These are phyloP conservation scores for Trichocomaceae sp. DNA, from an alignment of 2,329 filamentous ascomycete species.

Conservation along the genomic window DNA sequence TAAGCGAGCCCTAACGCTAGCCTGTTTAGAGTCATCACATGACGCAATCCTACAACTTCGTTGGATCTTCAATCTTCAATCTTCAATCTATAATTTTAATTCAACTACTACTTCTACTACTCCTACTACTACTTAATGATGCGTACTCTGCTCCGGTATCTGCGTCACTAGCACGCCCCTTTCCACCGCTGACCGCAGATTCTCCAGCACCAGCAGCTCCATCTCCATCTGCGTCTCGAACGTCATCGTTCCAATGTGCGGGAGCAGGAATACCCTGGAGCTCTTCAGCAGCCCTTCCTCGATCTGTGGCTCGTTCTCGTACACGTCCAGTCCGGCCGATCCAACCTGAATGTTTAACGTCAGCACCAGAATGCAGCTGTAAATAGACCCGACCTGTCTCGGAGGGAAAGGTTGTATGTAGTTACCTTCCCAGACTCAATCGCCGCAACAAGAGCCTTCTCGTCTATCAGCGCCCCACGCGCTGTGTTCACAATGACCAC, in stretches of 20 bases:
- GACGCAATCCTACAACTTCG: not conserved
- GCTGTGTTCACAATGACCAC: slow-evolving; percentile 42
- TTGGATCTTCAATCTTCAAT: no score
- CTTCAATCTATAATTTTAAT: no score
- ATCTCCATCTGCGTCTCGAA: slow-evolving; percentile 57
- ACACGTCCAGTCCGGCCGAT: slow-evolving; percentile 43
- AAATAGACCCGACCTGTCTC: not conserved
- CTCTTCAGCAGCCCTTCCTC: slow-evolving; percentile 44
- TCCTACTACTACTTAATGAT: no score
- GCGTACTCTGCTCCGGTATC: slow-evolving; percentile 55
- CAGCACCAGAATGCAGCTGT: not conserved
- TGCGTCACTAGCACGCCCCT: slow-evolving; percentile 54
- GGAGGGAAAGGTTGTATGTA: no score
- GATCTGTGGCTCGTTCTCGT: slow-evolving; percentile 41
- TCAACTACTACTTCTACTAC: no score
- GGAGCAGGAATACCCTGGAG: slow-evolving; percentile 47
- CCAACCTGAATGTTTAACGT: slow-evolving; percentile 25
- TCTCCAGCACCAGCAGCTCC: slow-evolving; percentile 54
- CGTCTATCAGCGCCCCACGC: slow-evolving; percentile 40
- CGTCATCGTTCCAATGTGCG: slow-evolving; percentile 55
- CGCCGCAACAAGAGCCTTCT: slow-evolving; percentile 41
- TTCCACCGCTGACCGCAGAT: slow-evolving; percentile 51
- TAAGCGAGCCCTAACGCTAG: slow-evolving; percentile 40
- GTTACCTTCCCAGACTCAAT: slow-evolving; percentile 42
- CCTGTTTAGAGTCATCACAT: slow-evolving; percentile 14